Conservation (phyloP, 108 stramenopile genomes). For the Cyclostephanos invisitatus region DNA sequence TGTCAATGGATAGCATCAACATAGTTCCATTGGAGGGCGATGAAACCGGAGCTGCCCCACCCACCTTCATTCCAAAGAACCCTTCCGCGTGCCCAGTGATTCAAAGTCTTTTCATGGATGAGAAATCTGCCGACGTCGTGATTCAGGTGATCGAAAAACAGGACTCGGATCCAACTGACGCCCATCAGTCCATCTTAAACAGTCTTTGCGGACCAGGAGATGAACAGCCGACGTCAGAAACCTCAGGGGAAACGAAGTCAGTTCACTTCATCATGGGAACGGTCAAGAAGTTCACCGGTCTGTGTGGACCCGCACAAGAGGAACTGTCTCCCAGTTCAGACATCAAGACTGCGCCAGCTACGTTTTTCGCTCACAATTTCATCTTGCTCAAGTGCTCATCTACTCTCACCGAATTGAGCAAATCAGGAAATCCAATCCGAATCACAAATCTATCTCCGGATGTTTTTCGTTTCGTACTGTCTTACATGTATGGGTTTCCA, state of each 20-base stretch:
- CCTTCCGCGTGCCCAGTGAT: not conserved
- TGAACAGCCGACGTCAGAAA: too few relatives aligned
- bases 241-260: too few relatives aligned
- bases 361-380: conserved; percentile 13
- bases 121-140: conserved; percentile 13
- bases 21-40: not conserved
- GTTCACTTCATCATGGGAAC: not conserved
- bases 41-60: not conserved
- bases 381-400: conserved; percentile 8
- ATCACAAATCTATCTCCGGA: not conserved
- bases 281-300: not conserved
- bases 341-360: not conserved
- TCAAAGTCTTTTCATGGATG: conserved; percentile 12
- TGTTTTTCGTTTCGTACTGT: not conserved
- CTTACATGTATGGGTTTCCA: conserved; percentile 4
- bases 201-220: too few relatives aligned
- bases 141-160: conserved; percentile 6
- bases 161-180: not conserved
- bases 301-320: not conserved
- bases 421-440: not conserved
- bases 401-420: not conserved
- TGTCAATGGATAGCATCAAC: not conserved
- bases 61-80: conserved; percentile 14
- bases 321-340: not conserved
- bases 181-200: not conserved